These are phyloP conservation scores for Aspergillus tubingensis DNA, from an alignment of 2,329 filamentous ascomycete genomes.

Conservation along the genomic window DNA sequence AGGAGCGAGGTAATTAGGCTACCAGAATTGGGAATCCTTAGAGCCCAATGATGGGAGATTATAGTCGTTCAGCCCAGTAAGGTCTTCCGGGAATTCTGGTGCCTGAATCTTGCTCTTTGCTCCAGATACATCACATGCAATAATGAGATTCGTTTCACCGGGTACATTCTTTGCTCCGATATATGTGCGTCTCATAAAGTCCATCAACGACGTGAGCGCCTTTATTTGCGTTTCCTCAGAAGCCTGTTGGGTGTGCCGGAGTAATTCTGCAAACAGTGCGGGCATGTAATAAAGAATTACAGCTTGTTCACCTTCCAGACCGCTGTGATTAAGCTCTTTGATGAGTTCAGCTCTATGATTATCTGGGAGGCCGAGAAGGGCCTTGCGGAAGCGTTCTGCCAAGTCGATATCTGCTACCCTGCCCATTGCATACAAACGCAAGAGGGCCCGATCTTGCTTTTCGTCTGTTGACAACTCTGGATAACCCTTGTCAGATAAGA, in stretches of 20 bases:
- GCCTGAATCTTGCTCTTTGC: not conserved
- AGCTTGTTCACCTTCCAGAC: not conserved
- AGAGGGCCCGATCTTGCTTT: slow-evolving; percentile 1
- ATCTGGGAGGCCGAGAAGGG: not conserved
- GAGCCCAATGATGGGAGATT: not conserved
- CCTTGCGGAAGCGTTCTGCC: slow-evolving; percentile 2
- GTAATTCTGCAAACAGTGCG: slow-evolving; percentile 2
- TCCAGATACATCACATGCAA: slow-evolving; percentile 4
- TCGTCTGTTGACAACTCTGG: not conserved
- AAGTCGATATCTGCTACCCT: slow-evolving; percentile 6
- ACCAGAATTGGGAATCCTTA: not conserved
- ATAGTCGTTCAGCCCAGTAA: not conserved
- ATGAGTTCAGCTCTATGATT: not conserved
- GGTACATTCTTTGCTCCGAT: not conserved
- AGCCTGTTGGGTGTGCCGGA: not conserved
- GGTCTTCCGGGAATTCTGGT: not conserved
- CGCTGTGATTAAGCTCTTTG: not conserved
- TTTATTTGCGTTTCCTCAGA: not conserved
- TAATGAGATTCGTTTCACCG: not conserved
- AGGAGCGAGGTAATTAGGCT: too few species aligned
- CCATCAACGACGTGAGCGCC: slow-evolving; percentile 4
- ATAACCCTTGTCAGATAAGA: not conserved
- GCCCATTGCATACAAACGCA: slow-evolving; percentile 10
- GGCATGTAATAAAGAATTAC: slow-evolving; percentile 14
- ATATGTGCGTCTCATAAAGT: slow-evolving; percentile 9